phyloP scores from a whole-genome alignment of 1,139 yeast genomes.

The Saccharomyces pastorianus region DNA sequence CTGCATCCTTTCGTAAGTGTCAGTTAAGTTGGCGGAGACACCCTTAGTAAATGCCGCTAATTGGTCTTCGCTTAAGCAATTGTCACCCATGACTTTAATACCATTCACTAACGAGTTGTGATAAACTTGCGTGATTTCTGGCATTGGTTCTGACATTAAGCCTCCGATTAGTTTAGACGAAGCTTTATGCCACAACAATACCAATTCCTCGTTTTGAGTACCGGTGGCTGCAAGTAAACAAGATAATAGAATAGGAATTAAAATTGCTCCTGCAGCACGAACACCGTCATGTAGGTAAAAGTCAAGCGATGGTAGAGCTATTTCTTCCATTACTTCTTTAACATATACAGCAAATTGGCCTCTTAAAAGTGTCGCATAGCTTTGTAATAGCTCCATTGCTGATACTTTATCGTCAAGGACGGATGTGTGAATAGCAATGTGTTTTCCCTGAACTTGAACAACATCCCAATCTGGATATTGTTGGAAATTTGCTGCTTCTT shows the following conservation, averaged over 20 bases:
- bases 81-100: conserved; percentile 57
- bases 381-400: conserved; percentile 80
- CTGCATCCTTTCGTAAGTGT: conserved; percentile 63
- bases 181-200: conserved; percentile 65
- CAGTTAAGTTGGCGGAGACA: conserved; percentile 54
- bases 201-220: conserved; percentile 45
- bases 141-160: conserved; percentile 69
- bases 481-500: conserved; percentile 76
- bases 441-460: conserved; percentile 82
- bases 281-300: conserved; percentile 93
- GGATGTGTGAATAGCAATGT: conserved; percentile 90
- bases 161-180: conserved; percentile 62
- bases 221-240: conserved; percentile 64
- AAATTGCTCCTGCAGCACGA: conserved; percentile 78
- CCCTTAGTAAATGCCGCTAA: conserved; percentile 52
- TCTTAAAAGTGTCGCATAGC: conserved; percentile 81
- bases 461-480: conserved; percentile 95
- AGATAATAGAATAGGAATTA: conserved; percentile 68
- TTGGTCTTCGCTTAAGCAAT: conserved; percentile 50
- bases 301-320: conserved; percentile 80
- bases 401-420: conserved; percentile 84
- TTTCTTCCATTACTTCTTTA: conserved; percentile 64
- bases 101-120: conserved; percentile 67
- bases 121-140: conserved; percentile 73
- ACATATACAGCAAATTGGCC: conserved; percentile 80